phyloP scores from a whole-genome alignment of 345 rosid species.

The Brassica rapa region DNA sequence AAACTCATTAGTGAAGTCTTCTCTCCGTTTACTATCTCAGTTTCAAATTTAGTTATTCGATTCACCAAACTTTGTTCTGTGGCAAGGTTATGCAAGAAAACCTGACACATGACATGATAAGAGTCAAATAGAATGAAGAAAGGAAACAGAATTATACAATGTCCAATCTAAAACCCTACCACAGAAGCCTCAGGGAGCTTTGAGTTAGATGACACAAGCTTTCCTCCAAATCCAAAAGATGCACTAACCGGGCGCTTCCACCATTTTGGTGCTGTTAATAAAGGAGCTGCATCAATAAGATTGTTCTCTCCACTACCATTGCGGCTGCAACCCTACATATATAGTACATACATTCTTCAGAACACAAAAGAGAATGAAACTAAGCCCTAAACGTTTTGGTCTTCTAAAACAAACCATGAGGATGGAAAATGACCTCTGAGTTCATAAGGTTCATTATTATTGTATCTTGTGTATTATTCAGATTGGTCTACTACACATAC shows the following conservation, averaged over 20 bases:
- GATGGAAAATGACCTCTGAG: neutral
- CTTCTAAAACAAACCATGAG: neutral
- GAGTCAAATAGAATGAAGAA: conserved; percentile 1
- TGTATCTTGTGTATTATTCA: neutral
- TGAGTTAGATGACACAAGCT: neutral
- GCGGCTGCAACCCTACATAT: neutral
- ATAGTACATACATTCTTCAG: neutral
- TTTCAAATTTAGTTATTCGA: neutral
- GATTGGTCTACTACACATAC: neutral
- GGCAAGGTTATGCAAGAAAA: neutral
- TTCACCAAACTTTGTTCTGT: neutral
- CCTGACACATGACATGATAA: neutral
- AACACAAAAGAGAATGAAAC: neutral
- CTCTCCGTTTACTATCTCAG: neutral
- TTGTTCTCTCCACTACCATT: neutral
- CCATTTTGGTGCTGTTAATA: conserved; percentile 8
- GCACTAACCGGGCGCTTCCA: conserved; percentile 1
- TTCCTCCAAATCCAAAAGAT: conserved; percentile 16
- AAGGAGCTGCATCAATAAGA: conserved; percentile 4
- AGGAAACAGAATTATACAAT: neutral
- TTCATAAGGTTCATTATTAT: neutral
- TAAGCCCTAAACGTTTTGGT: neutral
- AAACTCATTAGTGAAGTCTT: neutral
- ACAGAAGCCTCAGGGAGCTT: conserved; percentile 9
- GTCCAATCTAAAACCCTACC: neutral